Base-by-base conservation (phyloP, 805 yeast species). In the Metschnikowia vanudenii region DNA sequence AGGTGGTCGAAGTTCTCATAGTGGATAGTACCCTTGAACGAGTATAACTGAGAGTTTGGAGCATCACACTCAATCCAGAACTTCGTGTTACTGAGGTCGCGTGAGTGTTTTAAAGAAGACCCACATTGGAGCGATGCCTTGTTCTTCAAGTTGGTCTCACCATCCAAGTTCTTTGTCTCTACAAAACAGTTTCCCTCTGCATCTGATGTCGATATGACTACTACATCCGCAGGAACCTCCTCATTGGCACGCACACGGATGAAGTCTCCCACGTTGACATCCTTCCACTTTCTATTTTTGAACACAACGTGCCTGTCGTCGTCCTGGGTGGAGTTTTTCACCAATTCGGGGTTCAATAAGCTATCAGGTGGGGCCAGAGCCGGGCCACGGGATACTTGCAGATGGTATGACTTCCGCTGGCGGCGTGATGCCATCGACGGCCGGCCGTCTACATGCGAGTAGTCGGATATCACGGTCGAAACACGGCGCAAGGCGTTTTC, bases 161-260 rank as follows among this genome's bases (percentile, higher is more conserved):
- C 60, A 24, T 59, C 58, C 46, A 59, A 45, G 56, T 63, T 53
- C 46, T 64, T 64, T 31, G 67, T 62, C 39, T 69, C 81, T 34
- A 75, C 81, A 61, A 84, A 82, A 44, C 82, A 81, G 46, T 81
- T 82, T 52, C 87, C 94, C 5, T 75, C 74, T 56, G 82, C 88
- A 31, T 88, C 81, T 0, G 91, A 80, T 10, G 89, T 75, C 19
- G 86, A 64, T 17, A 86, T 74, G 16, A 83, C 69, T 38, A 86
- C 53, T 8, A 55, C 66, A 64, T 86, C 95, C 30, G 90, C 92
- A 1, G 95, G 95, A 14, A 86, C 76, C 58, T 83, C 87, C 51
- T 85, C 88, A 62, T 87, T 83, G 52, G 81, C 81, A 50, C 80
- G 74, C 17, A 86, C 74, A 52, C 88, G 73, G 32, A 87, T 69